Base-by-base conservation (phyloP, 768 basidiomycete species). In the Zangia roseola region DNA sequence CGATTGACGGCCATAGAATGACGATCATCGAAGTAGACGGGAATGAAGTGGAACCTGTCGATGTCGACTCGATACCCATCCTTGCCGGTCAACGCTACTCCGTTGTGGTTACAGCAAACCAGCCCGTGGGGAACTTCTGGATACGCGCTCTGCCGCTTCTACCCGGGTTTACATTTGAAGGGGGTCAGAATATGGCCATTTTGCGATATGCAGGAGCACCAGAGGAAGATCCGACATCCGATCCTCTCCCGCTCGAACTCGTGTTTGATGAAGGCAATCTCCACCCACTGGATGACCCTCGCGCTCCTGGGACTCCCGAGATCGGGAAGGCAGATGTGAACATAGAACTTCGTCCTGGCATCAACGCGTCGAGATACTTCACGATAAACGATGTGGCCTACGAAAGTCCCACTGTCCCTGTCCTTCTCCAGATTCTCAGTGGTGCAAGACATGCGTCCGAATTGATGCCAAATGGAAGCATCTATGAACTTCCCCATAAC, bases 371-470 rank as follows among this genome's bases (percentile, higher is more conserved):
- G 7, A 33, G 43, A 1, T 45, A 40, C 9, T 61, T 56, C 47
- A 49, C 39, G 17, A 26, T 65, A 16, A 71, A 71, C 47, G 54
- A 53, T 19, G 52, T 54, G 20, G 57, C 69, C 13, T 79, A 62
- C 52, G 33, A 60, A 1, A 56, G 68, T 4, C 78, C 81, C 0
- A 63, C 68, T 1, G 65, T 74, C 2, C 80, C 81, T 0, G 77
- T 79, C 10, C 69, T 83, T 8, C 68, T 81, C 4, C 81, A 83
- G 54, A 77, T 82, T 23, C 53, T 82, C 33, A 79, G 75, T 50
- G 81, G 81, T 0, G 73, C 73, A 0, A 58, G 58, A 19, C 64
- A 67, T 10, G 69, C 80, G 0, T 63, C 67, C 17, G 67, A 76
- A 1, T 64, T 83, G 16, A 57, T 82, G 7, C 82, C 79, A 0